Conservation (phyloP, 495 filamentous ascomycete species). For the Penicillium maclennaniae region DNA sequence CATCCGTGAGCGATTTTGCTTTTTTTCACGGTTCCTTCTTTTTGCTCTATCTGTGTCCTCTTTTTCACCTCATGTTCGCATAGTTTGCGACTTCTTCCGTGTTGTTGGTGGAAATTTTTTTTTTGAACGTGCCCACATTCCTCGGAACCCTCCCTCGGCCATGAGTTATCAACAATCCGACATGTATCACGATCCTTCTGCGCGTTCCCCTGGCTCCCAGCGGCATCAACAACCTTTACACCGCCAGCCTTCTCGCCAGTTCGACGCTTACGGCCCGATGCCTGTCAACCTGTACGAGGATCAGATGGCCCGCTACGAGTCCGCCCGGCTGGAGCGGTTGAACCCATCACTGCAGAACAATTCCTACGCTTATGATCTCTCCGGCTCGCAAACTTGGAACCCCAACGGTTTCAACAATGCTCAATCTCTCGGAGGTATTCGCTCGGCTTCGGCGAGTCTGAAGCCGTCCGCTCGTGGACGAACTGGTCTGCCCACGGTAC, state of each 20-base stretch:
- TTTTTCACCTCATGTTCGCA: slow-evolving; percentile 12
- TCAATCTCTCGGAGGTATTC: slow-evolving; percentile 50
- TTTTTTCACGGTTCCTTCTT: slow-evolving; percentile 3
- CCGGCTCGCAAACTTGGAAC: slow-evolving; percentile 66
- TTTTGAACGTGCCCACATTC: slow-evolving; percentile 39
- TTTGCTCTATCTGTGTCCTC: slow-evolving; percentile 8
- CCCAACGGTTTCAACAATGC: slow-evolving; percentile 51
- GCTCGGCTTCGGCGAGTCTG: slow-evolving; percentile 53
- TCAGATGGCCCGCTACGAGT: slow-evolving; percentile 57
- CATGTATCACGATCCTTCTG: slow-evolving; percentile 59
- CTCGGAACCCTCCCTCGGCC: slow-evolving; percentile 31
- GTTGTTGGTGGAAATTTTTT: slow-evolving; percentile 38
- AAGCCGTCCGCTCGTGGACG: slow-evolving; percentile 53
- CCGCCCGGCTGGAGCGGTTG: slow-evolving; percentile 56
- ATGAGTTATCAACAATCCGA: slow-evolving; percentile 60
- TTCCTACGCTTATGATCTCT: slow-evolving; percentile 56
- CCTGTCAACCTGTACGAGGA: slow-evolving; percentile 64
- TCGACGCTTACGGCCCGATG: slow-evolving; percentile 61
- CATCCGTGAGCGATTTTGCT: slow-evolving; percentile 27
- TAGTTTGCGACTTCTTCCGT: slow-evolving; percentile 20
- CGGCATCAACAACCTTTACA: slow-evolving; percentile 63
- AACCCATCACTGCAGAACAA: slow-evolving; percentile 51
- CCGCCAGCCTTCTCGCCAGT: slow-evolving; percentile 64
- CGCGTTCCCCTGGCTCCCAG: slow-evolving; percentile 59
- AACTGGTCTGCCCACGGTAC: slow-evolving; percentile 57